Base-by-base conservation (phyloP, 2,329 filamentous ascomycete species). In the Penicillium sp. region DNA sequence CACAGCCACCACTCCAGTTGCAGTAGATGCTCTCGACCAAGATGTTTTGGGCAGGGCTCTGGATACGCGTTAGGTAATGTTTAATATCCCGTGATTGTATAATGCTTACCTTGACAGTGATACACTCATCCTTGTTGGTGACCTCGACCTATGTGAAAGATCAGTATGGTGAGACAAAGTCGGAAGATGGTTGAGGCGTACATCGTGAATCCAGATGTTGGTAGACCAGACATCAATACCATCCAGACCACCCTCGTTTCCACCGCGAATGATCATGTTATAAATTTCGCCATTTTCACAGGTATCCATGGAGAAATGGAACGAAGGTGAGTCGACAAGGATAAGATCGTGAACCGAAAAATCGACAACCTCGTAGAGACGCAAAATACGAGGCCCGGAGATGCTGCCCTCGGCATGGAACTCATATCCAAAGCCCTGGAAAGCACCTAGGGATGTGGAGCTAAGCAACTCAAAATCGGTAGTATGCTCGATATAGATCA, bases 41-140 rank as follows among this genome's bases (percentile, higher is more conserved):
- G 37, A 86, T 79, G 66, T 85, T 79, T 52, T 78, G 73, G 3
- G 82, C 73, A 1, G 80, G 79, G 46, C 73, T 78, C 77, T 80
- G 48, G 14, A 35, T 21, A n/a, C 9, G 6, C 14, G 45, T 61
- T 49, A 61, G 44, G 29, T 1, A 21, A 21, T 10, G 5, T 5
- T n/a, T 21, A 9, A 19, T 16, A 8, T 21, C 8, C 21, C 21
- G 22, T 2, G 19, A 19, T 5, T 16, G 9, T 9, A 33, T 11
- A 9, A 14, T 16, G 53, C 64, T 65, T 63, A 71, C 70, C 70
- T 83, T 85, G 58, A 84, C 80, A 2, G 82, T 84, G 0, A 85
- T 81, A 65, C 82, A 85, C 66, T 86, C 84, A 64, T 86, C 82
- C 69, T 84, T 85, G 77, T 86, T 86, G 24, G 84, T 84, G 6